Evolutionary conservation across 2,329 filamentous ascomycete genomes (phyloP).

Genomic region (Tolypocladium endophyticum): DNA sequence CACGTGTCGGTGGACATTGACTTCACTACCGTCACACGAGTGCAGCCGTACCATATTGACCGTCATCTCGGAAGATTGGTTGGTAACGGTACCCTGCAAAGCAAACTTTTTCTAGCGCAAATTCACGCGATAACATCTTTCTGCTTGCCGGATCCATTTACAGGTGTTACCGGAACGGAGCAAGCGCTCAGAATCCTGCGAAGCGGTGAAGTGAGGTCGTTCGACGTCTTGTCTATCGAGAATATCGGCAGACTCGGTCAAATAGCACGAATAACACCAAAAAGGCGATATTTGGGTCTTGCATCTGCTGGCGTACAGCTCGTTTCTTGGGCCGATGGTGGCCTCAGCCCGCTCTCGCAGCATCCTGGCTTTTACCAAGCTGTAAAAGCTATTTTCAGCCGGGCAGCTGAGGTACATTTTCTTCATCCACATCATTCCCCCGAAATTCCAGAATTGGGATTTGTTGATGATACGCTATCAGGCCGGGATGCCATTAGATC

Average conservation of each 20-base stretch:
- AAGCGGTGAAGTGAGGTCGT: slow-evolving; percentile 35
- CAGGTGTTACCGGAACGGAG: slow-evolving; percentile 39
- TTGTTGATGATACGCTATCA: not conserved
- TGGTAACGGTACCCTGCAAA: slow-evolving; percentile 37
- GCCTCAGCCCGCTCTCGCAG: not conserved
- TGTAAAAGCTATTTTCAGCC: not conserved
- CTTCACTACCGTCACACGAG: not conserved
- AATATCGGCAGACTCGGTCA: not conserved
- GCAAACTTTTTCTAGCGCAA: slow-evolving; percentile 37
- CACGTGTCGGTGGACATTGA: slow-evolving; percentile 26
- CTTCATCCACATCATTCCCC: not conserved
- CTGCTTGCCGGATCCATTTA: slow-evolving; percentile 37
- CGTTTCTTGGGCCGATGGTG: not conserved
- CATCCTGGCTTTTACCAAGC: not conserved
- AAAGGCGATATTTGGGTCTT: not conserved
- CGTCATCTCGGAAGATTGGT: slow-evolving; percentile 32
- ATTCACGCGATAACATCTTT: slow-evolving; percentile 43
- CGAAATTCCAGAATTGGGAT: not conserved
- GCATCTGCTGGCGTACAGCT: not conserved
- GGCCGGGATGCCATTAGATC: not conserved
- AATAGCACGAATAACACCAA: not conserved
- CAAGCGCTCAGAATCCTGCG: slow-evolving; percentile 34
- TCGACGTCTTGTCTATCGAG: not conserved
- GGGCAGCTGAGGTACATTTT: not conserved
- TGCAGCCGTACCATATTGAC: slow-evolving; percentile 37